Evolutionary conservation across 495 filamentous ascomycete genomes (phyloP), one percentile per base, ranked within the genome.

Genomic region (Sporormia fimetaria): DNA sequence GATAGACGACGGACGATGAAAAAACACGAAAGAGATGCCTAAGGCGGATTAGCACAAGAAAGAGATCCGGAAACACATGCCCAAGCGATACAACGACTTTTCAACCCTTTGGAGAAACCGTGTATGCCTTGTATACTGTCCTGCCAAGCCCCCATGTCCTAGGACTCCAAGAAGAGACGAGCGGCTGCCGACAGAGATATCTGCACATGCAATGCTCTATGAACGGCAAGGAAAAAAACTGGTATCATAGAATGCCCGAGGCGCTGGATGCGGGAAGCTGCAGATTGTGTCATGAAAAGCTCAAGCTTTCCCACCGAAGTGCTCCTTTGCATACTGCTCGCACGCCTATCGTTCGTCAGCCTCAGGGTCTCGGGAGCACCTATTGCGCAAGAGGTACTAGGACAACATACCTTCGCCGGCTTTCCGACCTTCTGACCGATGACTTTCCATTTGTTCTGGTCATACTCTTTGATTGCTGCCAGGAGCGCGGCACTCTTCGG

Each of bases 281-380:
- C 57, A 55, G 47, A 42, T 34, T 47, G 39, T 56, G 42, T 28
- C 39, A 29, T 42, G 21, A 60, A 41, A 33, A 31, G 8, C 26
- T 57, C 52, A 62, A 9, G 66, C 44, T 39, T 71, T 72, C 50
- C 73, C 80, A 57, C 59, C 60, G 42, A 93, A 95, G 63, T 95
- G 81, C 62, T 98, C 90, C 62, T 94, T 98, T 24, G 90, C 90
- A 62, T 93, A 96, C 60, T 94, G 87, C 57, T 98, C 90, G 66
- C 90, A 98, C 21, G 90, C 88, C 87, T 94, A 52, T 35, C 14
- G 40, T 18, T 14, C 33, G 52, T 66, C 40, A 63, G 61, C 38
- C 41, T 23, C 25, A 21, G 9, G 22, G 17, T 20, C 32, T 11
- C 16, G 15, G 15, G 31, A 8, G 23, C 21, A 32, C 22, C 39